These are phyloP conservation scores for Closterium sp. DNA, from an alignment of 139 green algal genomes.

Conservation along the genomic window DNA sequence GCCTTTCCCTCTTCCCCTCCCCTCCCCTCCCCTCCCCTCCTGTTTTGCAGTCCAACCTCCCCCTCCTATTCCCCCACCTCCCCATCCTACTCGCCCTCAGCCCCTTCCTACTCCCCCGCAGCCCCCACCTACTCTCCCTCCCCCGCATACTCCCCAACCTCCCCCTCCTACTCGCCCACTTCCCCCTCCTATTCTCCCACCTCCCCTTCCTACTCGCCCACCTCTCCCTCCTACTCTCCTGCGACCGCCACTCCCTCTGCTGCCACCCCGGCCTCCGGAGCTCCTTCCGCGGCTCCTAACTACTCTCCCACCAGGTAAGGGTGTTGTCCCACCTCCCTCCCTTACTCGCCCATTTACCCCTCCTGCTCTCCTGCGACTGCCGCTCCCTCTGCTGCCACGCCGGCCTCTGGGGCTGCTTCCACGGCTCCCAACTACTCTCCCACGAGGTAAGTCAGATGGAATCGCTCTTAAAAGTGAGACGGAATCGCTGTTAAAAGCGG, in stretches of 20 bases:
- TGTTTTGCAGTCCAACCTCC: constrained; percentile 41
- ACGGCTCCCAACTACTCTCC: background rate
- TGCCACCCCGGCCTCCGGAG: constrained; percentile 64
- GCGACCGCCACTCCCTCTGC: background rate
- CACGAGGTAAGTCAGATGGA: too few species aligned
- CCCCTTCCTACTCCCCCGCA: background rate
- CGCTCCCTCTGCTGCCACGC: too few species aligned
- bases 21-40: background rate
- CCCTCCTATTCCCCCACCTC: constrained; percentile 60
- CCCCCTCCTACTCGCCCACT: constrained; percentile 53
- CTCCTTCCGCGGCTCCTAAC: background rate
- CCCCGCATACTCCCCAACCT: constrained; percentile 44
- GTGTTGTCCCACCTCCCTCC: too few species aligned
- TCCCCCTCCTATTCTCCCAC: constrained; percentile 56
- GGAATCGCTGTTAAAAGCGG: too few species aligned
- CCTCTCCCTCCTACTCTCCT: constrained; percentile 57
- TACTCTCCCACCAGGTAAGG: background rate
- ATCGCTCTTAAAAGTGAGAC: too few species aligned
- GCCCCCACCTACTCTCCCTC: background rate
- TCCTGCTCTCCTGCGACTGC: too few species aligned
- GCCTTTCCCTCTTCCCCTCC: background rate
- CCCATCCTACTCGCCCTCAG: background rate
- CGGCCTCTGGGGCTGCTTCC: background rate
- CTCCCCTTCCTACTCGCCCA: constrained; percentile 66
- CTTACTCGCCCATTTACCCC: too few species aligned